These are phyloP conservation scores for Tolypocladium sp. DNA, from an alignment of 2,329 filamentous ascomycete species.

Conservation along the genomic window DNA sequence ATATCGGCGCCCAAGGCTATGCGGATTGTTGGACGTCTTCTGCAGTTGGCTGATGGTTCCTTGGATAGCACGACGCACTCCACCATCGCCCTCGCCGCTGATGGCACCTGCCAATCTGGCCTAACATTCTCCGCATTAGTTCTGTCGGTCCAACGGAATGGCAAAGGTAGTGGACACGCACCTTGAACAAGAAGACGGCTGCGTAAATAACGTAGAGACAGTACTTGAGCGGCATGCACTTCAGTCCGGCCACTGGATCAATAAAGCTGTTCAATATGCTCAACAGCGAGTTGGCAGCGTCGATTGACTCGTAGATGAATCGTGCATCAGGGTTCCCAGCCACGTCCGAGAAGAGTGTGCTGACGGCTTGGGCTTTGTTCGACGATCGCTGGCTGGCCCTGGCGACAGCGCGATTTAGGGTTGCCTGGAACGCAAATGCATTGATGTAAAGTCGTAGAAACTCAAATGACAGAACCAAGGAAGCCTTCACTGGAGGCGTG, in stretches of 20 bases:
- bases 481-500: constrained; percentile 57
- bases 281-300: constrained; percentile 53
- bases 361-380: constrained; percentile 22
- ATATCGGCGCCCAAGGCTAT: constrained; percentile 53
- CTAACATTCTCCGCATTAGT: constrained; percentile 13
- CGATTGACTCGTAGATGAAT: constrained; percentile 58
- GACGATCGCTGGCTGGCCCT: constrained; percentile 22
- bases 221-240: constrained; percentile 56
- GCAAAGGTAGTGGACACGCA: constrained; percentile 10
- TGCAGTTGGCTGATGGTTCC: constrained; percentile 51
- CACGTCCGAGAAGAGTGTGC: constrained; percentile 40
- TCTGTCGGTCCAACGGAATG: no score
- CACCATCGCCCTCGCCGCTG: constrained; percentile 41
- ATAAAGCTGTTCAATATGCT: constrained; percentile 50
- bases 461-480: constrained; percentile 60
- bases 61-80: constrained; percentile 47
- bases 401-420: constrained; percentile 39
- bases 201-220: constrained; percentile 56
- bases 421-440: constrained; percentile 68
- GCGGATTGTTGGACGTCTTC: constrained; percentile 45
- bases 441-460: constrained; percentile 67
- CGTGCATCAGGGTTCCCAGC: constrained; percentile 53
- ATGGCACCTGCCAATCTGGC: constrained; percentile 51
- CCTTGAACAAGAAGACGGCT: constrained; percentile 57
- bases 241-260: constrained; percentile 47